A percentile compares a stretch with the other conserved stretches of the same genome.
phyloP scores from a whole-genome alignment of 306 rosid species.

The Rubus parviflorus region DNA sequence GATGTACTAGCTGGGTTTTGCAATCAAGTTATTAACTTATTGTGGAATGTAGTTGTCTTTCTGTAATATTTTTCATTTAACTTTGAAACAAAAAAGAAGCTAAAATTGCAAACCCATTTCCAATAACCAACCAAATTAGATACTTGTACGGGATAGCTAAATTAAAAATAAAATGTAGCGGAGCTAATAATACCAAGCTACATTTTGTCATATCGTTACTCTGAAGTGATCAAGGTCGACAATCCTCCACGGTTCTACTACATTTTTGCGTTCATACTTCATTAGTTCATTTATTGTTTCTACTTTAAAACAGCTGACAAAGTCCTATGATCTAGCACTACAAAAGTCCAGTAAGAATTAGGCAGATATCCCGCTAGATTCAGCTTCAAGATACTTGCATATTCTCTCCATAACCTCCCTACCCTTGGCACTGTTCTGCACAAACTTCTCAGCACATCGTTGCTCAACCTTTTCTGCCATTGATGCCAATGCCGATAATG shows the following conservation, averaged over 20 bases:
- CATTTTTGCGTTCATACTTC: background rate
- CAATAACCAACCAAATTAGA: background rate
- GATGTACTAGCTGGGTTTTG: background rate
- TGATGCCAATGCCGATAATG: slow-evolving; percentile 75
- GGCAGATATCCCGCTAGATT: slow-evolving; percentile 50
- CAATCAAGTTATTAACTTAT: no score
- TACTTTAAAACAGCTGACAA: slow-evolving; percentile 18
- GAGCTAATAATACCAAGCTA: background rate
- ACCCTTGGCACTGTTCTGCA: slow-evolving; percentile 82
- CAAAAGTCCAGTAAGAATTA: slow-evolving; percentile 29
- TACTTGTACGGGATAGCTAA: background rate
- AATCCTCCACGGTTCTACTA: slow-evolving; percentile 1
- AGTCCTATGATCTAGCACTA: background rate
- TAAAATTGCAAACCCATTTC: background rate
- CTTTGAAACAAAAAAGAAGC: no score
- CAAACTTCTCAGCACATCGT: slow-evolving; percentile 72
- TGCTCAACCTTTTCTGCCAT: slow-evolving; percentile 93
- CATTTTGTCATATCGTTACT: background rate
- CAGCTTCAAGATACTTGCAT: slow-evolving; percentile 88
- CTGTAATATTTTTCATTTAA: background rate
- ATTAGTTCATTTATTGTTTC: slow-evolving; percentile 17
- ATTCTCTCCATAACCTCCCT: slow-evolving; percentile 97
- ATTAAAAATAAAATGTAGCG: background rate
- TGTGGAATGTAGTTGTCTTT: background rate
- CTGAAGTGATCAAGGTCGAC: background rate